Conservation (phyloP, 1,284 basidiomycete genomes). For the Ceratobasidium sp. region DNA sequence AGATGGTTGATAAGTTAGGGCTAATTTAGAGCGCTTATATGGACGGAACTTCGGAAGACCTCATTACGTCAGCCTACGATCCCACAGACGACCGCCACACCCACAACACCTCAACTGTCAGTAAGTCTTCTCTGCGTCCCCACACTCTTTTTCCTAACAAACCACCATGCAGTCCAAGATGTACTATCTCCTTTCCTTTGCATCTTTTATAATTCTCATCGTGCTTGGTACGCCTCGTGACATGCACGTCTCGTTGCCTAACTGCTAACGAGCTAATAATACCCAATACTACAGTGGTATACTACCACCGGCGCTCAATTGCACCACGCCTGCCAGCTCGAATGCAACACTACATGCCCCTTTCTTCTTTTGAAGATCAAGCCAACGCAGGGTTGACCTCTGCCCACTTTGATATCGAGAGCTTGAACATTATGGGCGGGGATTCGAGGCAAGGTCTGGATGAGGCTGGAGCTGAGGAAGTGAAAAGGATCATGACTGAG, state of each 20-base stretch:
- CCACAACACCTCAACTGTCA: background rate
- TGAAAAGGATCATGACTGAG: constrained; percentile 87
- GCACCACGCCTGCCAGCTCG: constrained; percentile 73
- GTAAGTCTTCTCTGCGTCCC: background rate
- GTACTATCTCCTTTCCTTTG: constrained; percentile 27
- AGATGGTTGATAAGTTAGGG: too few relatives aligned
- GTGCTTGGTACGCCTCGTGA: constrained; percentile 1
- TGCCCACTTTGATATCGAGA: constrained; percentile 84
- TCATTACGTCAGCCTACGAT: constrained; percentile 30
- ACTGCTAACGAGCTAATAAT: background rate
- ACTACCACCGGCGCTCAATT: constrained; percentile 79
- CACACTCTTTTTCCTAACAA: constrained; percentile 1
- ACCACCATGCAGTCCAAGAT: constrained; percentile 27
- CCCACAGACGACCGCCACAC: constrained; percentile 40
- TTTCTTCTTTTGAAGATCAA: constrained; percentile 74
- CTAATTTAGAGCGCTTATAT: constrained; percentile 1
- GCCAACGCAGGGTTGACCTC: constrained; percentile 75
- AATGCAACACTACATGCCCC: constrained; percentile 77
- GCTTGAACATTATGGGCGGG: constrained; percentile 78
- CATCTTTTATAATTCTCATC: constrained; percentile 18
- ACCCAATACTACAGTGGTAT: constrained; percentile 65
- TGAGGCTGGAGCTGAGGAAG: constrained; percentile 85
- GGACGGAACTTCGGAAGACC: background rate
- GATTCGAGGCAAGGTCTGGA: constrained; percentile 85
- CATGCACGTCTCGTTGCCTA: background rate